Conservation (phyloP, 305 asterid species). For the Fraxinus albicans region DNA sequence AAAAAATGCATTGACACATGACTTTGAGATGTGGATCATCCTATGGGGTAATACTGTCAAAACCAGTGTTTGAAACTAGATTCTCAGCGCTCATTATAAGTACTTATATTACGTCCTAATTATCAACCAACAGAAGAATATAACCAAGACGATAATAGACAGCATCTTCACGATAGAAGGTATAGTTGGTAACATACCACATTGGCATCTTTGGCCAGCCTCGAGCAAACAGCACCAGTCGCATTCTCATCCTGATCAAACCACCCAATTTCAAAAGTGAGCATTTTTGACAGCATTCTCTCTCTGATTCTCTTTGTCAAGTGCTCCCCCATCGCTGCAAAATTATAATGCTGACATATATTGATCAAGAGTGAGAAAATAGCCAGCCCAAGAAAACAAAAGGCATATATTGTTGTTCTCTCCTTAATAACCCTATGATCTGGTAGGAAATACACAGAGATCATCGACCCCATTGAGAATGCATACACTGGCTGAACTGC, state of each 20-base stretch:
- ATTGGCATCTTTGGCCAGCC: constrained; percentile 94
- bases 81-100: not conserved
- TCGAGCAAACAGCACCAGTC: constrained; percentile 80
- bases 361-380: constrained; percentile 64
- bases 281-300: constrained; percentile 82
- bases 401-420: constrained; percentile 47
- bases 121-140: not conserved
- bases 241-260: constrained; percentile 85
- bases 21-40: not conserved
- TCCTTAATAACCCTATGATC: constrained; percentile 68
- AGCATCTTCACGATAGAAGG: not conserved
- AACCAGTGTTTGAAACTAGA: not conserved
- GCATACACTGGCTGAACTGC: constrained; percentile 83
- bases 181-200: constrained; percentile 46
- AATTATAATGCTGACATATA: constrained; percentile 70
- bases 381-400: constrained; percentile 69
- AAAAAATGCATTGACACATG: not conserved
- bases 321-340: constrained; percentile 94
- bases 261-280: constrained; percentile 96
- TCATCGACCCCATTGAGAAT: constrained; percentile 84
- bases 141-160: not conserved
- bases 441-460: constrained; percentile 60
- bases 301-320: constrained; percentile 87
- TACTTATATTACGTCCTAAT: not conserved
- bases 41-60: not conserved